Conservation (phyloP, 768 basidiomycete species). For the Mycena galopus region DNA sequence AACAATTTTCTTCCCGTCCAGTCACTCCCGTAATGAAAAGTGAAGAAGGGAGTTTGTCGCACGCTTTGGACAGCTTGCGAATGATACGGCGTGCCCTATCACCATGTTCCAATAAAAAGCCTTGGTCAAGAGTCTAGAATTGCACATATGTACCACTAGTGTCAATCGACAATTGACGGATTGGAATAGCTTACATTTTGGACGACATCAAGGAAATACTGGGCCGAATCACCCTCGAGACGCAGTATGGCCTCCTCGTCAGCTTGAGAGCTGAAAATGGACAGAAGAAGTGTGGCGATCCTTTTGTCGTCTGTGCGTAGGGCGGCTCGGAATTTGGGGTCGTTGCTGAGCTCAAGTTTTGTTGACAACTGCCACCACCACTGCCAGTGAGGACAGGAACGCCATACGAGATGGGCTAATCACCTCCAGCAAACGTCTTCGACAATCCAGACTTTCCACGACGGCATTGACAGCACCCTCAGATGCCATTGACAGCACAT, state of each 20-base stretch:
- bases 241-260: neutral
- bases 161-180: neutral
- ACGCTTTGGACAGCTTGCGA: constrained; percentile 6
- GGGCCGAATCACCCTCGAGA: constrained; percentile 7
- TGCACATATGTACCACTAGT: too few species aligned
- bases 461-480: constrained; percentile 5
- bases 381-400: too few species aligned
- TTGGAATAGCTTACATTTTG: neutral
- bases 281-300: constrained; percentile 3
- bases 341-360: constrained; percentile 3
- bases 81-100: constrained; percentile 2
- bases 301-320: neutral
- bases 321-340: neutral
- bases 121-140: constrained; percentile 1
- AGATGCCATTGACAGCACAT: neutral
- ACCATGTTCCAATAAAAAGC: neutral
- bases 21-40: constrained; percentile 4
- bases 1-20: neutral
- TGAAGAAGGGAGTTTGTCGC: constrained; percentile 9
- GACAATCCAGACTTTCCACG: constrained; percentile 16
- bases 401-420: too few species aligned
- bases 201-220: constrained; percentile 15
- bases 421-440: constrained; percentile 16
- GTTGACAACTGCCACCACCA: constrained; percentile 6
- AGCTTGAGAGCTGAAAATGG: constrained; percentile 6